Evolutionary conservation across 2,329 filamentous ascomycete genomes (phyloP), one percentile per base, ranked within the genome.

Genomic region (Ramularia endophylla): DNA sequence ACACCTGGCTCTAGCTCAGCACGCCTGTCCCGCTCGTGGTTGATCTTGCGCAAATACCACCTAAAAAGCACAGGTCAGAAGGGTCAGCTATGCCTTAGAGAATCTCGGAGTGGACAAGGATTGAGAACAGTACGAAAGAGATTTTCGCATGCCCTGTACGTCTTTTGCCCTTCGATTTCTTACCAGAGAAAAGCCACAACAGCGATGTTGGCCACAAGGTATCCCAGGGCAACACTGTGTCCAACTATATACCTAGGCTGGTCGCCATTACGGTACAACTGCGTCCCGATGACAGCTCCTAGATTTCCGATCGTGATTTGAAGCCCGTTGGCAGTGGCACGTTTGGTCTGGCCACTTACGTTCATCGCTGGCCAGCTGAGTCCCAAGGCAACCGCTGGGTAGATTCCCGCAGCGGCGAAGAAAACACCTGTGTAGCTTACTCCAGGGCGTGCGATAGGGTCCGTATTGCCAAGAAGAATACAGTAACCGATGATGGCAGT

Each of bases 321-420:
- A 74, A 86, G 77, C 0, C 78, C 82, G 35, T 81, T 84, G 2
- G 77, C 78, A 3, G 80, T 77, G 1, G 78, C 79, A 1, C 82
- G 70, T 61, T 86, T 86, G 0, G 80, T 83, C 61, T 85, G 80
- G 2, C 51, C 51, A 0, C 78, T 80, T 0, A 86, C 78, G 44
- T 86, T 85, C 58, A 83, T 83, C 2, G 81, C 81, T 0, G 81
- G 79, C 81, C 82, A 86, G 1, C 77, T 79, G 0, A 86, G 66
- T 0, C 79, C 74, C 2, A 84, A 70, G 0, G 80, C 79, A 0
- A 72, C 74, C 0, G 77, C 74, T 0, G 81, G 80, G 55, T 83
- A 85, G 49, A 85, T 84, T 0, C 82, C 82, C 0, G 73, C 78
- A 0, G 2, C 59, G 5, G 58, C 60, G 52, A 69, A 62, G 56